Evolutionary conservation across 129 eudicot genomes (phyloP).

Genomic region (Arctium minus): DNA sequence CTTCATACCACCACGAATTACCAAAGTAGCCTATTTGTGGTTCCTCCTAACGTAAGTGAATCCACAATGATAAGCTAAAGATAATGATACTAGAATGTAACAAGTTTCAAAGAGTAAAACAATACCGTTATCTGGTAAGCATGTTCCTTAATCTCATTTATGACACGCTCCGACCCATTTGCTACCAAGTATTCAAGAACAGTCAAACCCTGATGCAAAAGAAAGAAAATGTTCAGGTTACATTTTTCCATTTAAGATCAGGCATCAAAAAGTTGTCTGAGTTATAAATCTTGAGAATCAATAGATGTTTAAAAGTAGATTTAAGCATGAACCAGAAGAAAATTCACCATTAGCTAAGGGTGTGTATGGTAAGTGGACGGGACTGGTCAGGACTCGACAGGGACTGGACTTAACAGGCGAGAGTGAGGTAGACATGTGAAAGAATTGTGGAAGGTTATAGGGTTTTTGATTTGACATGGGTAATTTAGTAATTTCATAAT

Average conservation of each 20-base stretch:
- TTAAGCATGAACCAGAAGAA: not conserved
- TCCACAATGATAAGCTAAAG: not conserved
- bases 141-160: slow-evolving; percentile 89
- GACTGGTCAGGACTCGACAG: not conserved
- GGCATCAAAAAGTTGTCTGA: not conserved
- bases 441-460: not conserved
- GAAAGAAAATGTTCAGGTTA: not conserved
- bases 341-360: not conserved
- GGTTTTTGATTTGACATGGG: not conserved
- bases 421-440: not conserved
- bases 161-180: slow-evolving; percentile 93
- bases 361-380: no score
- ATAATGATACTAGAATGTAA: not conserved
- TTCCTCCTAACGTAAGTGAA: no score
- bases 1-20: not conserved
- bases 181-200: slow-evolving; percentile 97
- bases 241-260: not conserved
- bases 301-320: not conserved
- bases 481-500: no score
- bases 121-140: slow-evolving; percentile 83
- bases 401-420: not conserved
- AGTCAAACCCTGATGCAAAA: slow-evolving; percentile 74
- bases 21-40: no score
- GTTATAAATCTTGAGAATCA: no score
- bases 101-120: slow-evolving; percentile 19